Percentiles rank a stretch among this genome's conserved stretches.
phyloP scores from a whole-genome alignment of 768 basidiomycete species.

The Phallus indusiatus region DNA sequence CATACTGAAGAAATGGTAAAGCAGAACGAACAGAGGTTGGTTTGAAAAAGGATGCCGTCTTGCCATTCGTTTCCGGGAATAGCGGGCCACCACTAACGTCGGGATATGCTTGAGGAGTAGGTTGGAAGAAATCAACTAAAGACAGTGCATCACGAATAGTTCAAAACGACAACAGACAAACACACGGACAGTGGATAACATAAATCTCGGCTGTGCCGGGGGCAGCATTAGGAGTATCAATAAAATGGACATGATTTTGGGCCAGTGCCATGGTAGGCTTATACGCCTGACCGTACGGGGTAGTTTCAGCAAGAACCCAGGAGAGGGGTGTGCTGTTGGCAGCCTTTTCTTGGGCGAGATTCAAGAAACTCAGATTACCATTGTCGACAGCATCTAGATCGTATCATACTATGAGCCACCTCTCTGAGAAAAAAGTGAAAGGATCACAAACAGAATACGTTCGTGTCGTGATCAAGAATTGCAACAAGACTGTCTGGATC shows the following conservation, averaged over 20 bases:
- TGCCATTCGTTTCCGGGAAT: slow-evolving; percentile 63
- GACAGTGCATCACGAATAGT: background rate
- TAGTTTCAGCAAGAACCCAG: slow-evolving; percentile 55
- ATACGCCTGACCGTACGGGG: slow-evolving; percentile 50
- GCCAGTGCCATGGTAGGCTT: slow-evolving; percentile 72
- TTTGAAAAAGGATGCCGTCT: slow-evolving; percentile 63
- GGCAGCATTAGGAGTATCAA: slow-evolving; percentile 56
- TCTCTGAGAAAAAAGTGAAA: slow-evolving; percentile 4
- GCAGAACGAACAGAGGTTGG: slow-evolving; percentile 32
- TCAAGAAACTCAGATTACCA: slow-evolving; percentile 55
- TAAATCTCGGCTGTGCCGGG: slow-evolving; percentile 71
- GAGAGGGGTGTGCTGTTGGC: slow-evolving; percentile 45
- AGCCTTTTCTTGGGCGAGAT: slow-evolving; percentile 55
- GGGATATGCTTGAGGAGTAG: slow-evolving; percentile 50
- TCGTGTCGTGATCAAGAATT: slow-evolving; percentile 91
- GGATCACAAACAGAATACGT: slow-evolving; percentile 62
- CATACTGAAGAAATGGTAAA: background rate
- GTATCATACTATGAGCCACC: background rate
- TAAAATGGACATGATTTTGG: slow-evolving; percentile 80
- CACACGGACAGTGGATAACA: slow-evolving; percentile 73
- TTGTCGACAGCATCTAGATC: slow-evolving; percentile 58
- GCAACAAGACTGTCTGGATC: slow-evolving; percentile 57
- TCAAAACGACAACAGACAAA: background rate
- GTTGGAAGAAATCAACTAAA: slow-evolving; percentile 73
- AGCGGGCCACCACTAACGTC: slow-evolving; percentile 31